Base-by-base conservation (phyloP, 2,329 filamentous ascomycete genomes). In the Botrytis galanthina region DNA sequence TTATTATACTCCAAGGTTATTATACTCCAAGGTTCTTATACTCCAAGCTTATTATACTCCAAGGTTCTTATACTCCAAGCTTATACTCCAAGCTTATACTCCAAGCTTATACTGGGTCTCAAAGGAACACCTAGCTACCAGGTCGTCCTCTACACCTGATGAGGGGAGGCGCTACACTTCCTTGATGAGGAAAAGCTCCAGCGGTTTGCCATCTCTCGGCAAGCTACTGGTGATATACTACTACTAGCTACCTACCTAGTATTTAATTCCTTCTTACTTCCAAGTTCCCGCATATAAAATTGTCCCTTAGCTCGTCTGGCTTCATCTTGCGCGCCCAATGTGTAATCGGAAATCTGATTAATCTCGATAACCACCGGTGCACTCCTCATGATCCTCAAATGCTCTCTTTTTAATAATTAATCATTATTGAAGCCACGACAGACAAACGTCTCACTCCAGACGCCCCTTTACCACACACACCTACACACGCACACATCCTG, bases 341-440 rank as follows among this genome's bases (percentile, higher is more conserved):
- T 72, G 18, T 51, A 71, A 57, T 29, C 12, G 64, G 18, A 64
- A 44, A 44, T 67, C 70, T 67, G 44, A 64, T 67, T 72, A 64
- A 70, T 62, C 39, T 62, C 35, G 26, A 29, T 46, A 57, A 9
- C 51, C 51, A 57, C 51, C 51, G n/a, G 14, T 29, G 9, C 69
- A 48, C 35, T 62, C 35, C 35, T 18, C 51, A 57, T 57, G 51
- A 57, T 57, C 51, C 51, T 16, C 51, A n/a, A 54, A 29, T 29
- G 2, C 14, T 51, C 46, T 51, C 51, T 54, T 7, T n/a, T 16
- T 20, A 16, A 16, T 32, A 29, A 57, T 57, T 29, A 39, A 39
- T 62, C 26, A 32, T 69, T 39, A 61, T 72, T 72, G 73, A 74
- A 76, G 76, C 76, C 77, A 77, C 77, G 42, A 73, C 68, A 64